A percentile compares a stretch with the other conserved stretches of the same genome.
These are phyloP conservation scores for Herpetomonas samuelpessoai DNA, from an alignment of 208 protist genomes.

Conservation along the genomic window DNA sequence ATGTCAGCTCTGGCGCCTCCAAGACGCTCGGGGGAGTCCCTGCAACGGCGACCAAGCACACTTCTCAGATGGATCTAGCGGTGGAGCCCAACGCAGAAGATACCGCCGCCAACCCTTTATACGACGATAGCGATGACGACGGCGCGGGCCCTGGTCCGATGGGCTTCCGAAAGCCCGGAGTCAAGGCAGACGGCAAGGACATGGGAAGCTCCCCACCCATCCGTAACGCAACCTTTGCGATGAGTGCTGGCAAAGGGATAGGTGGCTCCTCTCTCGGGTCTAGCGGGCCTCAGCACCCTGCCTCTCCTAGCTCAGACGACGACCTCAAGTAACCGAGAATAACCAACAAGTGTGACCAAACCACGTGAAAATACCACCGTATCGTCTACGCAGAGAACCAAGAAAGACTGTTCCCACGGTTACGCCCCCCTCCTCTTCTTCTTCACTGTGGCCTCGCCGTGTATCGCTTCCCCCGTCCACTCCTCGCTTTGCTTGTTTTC, in stretches of 20 bases:
- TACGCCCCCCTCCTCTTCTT: too few species aligned
- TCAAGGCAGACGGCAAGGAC: slow-evolving; percentile 14
- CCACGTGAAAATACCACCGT: too few species aligned
- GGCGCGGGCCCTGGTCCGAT: slow-evolving; percentile 2
- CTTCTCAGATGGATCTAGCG: slow-evolving; percentile 12
- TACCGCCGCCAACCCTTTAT: slow-evolving; percentile 49
- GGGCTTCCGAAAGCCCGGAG: slow-evolving; percentile 1
- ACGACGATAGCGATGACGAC: slow-evolving; percentile 40
- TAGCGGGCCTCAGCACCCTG: too few species aligned
- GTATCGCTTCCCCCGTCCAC: too few species aligned
- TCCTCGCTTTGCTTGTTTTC: not conserved
- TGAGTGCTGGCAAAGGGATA: slow-evolving; percentile 21
- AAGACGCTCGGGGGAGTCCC: not conserved
- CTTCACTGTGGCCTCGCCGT: too few species aligned
- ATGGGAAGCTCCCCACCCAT: slow-evolving; percentile 50
- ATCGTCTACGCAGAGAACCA: too few species aligned
- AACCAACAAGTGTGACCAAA: too few species aligned
- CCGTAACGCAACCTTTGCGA: slow-evolving; percentile 36
- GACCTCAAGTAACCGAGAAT: too few species aligned
- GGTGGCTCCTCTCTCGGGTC: too few species aligned
- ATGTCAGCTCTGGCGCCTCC: not conserved
- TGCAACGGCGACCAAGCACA: not conserved
- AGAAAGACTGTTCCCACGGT: too few species aligned
- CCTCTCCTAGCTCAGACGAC: too few species aligned
- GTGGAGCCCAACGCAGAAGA: slow-evolving; percentile 35